Conservation (phyloP, 352 stramenopile species). For the Phytopythium aichiense region DNA sequence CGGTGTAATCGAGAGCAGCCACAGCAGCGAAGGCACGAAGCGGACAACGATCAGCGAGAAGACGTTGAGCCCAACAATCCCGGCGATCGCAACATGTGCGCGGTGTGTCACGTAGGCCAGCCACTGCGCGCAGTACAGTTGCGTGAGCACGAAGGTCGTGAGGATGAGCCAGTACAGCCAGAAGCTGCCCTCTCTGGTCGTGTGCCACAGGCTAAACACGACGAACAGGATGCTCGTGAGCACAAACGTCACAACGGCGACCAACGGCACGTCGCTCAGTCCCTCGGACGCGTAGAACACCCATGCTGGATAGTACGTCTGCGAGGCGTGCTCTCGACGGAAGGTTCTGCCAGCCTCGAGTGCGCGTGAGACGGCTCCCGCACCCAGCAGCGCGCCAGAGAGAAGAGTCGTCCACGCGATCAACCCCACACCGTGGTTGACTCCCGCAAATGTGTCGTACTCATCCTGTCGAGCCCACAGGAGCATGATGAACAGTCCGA, state of each 20-base stretch:
- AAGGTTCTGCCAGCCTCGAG: conserved; percentile 15
- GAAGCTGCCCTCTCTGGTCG: conserved; percentile 15
- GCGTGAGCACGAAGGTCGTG: conserved; percentile 13
- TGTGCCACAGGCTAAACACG: conserved; percentile 16
- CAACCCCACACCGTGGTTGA: conserved; percentile 18
- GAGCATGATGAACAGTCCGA: conserved; percentile 13
- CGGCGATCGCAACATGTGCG: conserved; percentile 10
- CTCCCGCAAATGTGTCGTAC: conserved; percentile 23
- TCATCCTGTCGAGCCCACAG: conserved; percentile 17
- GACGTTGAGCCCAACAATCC: conserved; percentile 15
- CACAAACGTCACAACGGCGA: conserved; percentile 13
- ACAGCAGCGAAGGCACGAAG: conserved; percentile 3
- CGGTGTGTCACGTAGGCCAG: conserved; percentile 12
- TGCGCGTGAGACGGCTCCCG: conserved; percentile 9
- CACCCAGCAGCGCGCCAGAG: conserved; percentile 11
- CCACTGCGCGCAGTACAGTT: conserved; percentile 23
- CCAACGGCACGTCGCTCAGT: conserved; percentile 7
- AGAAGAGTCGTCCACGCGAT: conserved; percentile 24
- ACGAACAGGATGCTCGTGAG: conserved; percentile 11
- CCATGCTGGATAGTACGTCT: conserved; percentile 17
- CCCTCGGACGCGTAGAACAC: conserved; percentile 17
- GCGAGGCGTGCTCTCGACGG: conserved; percentile 18
- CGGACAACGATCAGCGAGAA: conserved; percentile 11
- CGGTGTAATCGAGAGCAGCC: conserved; percentile 11
- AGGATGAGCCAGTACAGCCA: conserved; percentile 21